Evolutionary conservation across 2,329 filamentous ascomycete species (phyloP), one percentile per base, ranked within the genome.

Genomic region (Sphaceloma murrayae): DNA sequence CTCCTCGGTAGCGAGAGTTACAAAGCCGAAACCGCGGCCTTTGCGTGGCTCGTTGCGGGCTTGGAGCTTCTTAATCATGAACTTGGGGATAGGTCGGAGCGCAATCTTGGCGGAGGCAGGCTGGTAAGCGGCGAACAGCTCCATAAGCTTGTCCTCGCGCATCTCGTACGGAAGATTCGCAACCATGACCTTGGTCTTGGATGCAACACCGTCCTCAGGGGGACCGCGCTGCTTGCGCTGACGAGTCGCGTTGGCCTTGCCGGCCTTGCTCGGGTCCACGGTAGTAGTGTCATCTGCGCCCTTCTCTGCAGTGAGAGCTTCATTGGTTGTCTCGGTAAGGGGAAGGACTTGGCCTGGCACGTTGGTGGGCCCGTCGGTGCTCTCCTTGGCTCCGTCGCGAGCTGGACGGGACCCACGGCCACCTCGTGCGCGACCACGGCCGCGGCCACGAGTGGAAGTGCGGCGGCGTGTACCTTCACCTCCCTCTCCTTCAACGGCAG

Each of bases 61-160:
- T 72, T 94, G 88, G 51, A 98, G 85, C 78, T 98, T 98, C 82
- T 95, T 95, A 71, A 98, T 91, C 91, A 98, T 98, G 75, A 96
- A 98, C 60, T 89, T 88, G 56, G 91, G 91, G 56, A 98, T 98
- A 43, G 91, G 91, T 59, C 91, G 89, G 57, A 98, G 85, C 54
- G 91, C 91, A 62, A 98, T 96, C 80, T 96, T 98, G 67, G 91
- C 89, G 53, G 87, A 93, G 56, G 82, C 82, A 50, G 91, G 91
- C 62, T 87, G 76, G 73, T 95, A 98, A 52, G 79, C 85, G 60
- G 78, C 75, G 70, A 98, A 98, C 60, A 98, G 85, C 67, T 98
- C 89, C 73, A 95, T 88, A 62, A 98, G 86, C 91, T 89, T 93
- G 61, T 96, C 88, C 73, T 98, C 91, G 58, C 82, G 89, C 66